phyloP scores from a whole-genome alignment of 257 asterid species.

The Solanum dulcamara region DNA sequence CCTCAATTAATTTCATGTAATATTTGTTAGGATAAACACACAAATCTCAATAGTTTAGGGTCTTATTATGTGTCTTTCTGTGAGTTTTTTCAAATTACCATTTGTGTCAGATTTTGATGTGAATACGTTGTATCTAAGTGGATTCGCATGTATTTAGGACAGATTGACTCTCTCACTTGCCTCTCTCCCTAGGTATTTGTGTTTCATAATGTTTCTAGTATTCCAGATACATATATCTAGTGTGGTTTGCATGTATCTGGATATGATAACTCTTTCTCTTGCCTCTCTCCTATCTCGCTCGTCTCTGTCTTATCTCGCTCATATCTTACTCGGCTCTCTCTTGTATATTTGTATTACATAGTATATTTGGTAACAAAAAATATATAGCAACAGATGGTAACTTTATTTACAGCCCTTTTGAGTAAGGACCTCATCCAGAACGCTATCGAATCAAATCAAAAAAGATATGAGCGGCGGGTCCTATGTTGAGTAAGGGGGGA shows the following conservation, averaged over 20 bases:
- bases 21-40: background rate
- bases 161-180: background rate
- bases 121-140: background rate
- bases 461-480: too few relatives aligned
- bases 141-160: background rate
- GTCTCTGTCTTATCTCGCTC: too few relatives aligned
- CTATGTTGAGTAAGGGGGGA: too few relatives aligned
- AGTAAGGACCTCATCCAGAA: too few relatives aligned
- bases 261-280: background rate
- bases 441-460: too few relatives aligned
- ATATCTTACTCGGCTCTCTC: too few relatives aligned
- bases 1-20: background rate
- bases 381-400: too few relatives aligned
- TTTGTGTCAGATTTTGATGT: background rate
- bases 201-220: background rate
- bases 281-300: too few relatives aligned
- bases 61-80: background rate
- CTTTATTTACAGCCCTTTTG: too few relatives aligned
- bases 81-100: background rate
- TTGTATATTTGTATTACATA: too few relatives aligned
- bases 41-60: background rate
- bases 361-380: too few relatives aligned
- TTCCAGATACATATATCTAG: background rate
- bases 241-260: background rate
- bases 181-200: background rate